phyloP scores from a whole-genome alignment of 1,139 yeast species.

The Debaryomycetaceae sp. region DNA sequence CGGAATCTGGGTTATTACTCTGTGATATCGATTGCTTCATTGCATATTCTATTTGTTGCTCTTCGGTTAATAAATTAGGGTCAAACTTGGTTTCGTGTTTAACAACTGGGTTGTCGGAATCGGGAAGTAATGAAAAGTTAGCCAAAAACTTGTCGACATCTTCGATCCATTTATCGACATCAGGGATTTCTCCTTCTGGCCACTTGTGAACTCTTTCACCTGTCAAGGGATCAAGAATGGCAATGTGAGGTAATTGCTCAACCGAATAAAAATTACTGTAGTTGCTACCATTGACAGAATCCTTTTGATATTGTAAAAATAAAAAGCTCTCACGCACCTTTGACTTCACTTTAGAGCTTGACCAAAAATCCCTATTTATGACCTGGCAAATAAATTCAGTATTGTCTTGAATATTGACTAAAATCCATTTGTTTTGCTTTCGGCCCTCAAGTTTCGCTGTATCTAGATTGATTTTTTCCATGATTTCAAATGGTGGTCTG shows the following conservation, averaged over 20 bases:
- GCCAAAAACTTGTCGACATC: constrained; percentile 59
- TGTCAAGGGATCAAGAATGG: constrained; percentile 91
- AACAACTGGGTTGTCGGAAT: constrained; percentile 66
- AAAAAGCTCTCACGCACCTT: constrained; percentile 66
- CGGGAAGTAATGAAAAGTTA: constrained; percentile 64
- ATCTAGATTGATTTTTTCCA: constrained; percentile 63
- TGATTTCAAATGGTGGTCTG: constrained; percentile 91
- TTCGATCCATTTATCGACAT: constrained; percentile 53
- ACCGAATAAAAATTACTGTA: constrained; percentile 70
- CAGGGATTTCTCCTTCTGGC: constrained; percentile 60
- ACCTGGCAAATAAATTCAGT: constrained; percentile 86
- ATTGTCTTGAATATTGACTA: constrained; percentile 83
- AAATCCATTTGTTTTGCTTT: constrained; percentile 68
- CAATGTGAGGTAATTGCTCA: constrained; percentile 76
- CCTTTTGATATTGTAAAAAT: constrained; percentile 77
- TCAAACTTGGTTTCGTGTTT: constrained; percentile 52
- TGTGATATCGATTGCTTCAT: constrained; percentile 58
- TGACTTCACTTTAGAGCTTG: constrained; percentile 62
- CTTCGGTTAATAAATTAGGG: constrained; percentile 69
- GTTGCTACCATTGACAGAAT: constrained; percentile 68
- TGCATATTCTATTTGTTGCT: constrained; percentile 80
- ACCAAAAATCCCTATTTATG: constrained; percentile 92
- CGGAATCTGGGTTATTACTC: constrained; percentile 20
- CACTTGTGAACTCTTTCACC: constrained; percentile 26
- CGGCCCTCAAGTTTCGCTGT: constrained; percentile 70